A percentile compares a stretch with the other conserved stretches of the same genome.
These are phyloP conservation scores for Russula foetens DNA, from an alignment of 768 basidiomycete species.

Conservation along the genomic window DNA sequence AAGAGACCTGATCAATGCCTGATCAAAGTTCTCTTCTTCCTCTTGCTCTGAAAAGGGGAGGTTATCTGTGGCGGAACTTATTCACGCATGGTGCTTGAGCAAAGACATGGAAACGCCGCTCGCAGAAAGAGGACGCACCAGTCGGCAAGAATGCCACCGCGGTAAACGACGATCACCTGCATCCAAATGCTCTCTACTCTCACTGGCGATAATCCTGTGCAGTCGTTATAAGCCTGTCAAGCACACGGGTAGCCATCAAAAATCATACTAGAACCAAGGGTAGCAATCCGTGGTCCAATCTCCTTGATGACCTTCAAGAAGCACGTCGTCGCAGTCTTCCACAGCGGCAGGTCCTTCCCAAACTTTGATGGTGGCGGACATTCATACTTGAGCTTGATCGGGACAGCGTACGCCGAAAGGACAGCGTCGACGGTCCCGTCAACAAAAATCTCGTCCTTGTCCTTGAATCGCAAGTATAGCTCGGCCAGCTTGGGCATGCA, in stretches of 20 bases:
- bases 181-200: slow-evolving; percentile 80
- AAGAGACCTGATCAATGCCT: slow-evolving; percentile 66
- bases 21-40: slow-evolving; percentile 78
- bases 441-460: slow-evolving; percentile 51
- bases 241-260: slow-evolving; percentile 11
- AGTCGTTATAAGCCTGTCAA: not conserved
- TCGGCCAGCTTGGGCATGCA: slow-evolving; percentile 78
- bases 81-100: not conserved
- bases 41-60: slow-evolving; percentile 60
- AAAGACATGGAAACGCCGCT: not conserved
- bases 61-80: slow-evolving; percentile 49
- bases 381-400: slow-evolving; percentile 91
- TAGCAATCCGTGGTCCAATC: slow-evolving; percentile 44
- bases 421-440: slow-evolving; percentile 84
- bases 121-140: slow-evolving; percentile 40
- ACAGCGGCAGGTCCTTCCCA: slow-evolving; percentile 80
- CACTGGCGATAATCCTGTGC: slow-evolving; percentile 47
- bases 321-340: slow-evolving; percentile 88
- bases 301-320: slow-evolving; percentile 71
- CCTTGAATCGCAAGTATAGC: slow-evolving; percentile 63
- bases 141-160: slow-evolving; percentile 76
- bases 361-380: slow-evolving; percentile 85
- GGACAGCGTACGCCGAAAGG: slow-evolving; percentile 76
- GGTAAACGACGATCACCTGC: slow-evolving; percentile 72
- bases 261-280: slow-evolving; percentile 39